phyloP scores from a whole-genome alignment of 1,284 basidiomycete genomes.

The Microbotryum violaceum region DNA sequence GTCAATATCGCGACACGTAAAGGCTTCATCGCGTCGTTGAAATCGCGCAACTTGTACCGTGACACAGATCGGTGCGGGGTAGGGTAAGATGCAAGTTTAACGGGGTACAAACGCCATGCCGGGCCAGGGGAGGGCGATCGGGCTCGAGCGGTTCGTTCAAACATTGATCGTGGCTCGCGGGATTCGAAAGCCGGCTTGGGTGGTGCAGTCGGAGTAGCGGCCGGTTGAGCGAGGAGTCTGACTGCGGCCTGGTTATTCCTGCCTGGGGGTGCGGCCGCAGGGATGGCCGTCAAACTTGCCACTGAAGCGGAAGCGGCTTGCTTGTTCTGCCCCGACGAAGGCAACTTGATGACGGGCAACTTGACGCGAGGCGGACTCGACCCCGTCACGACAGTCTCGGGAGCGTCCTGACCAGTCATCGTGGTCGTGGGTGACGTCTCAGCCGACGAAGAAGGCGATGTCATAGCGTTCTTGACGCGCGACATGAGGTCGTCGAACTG shows the following conservation, averaged over 20 bases:
- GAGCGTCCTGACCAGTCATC: too few relatives aligned
- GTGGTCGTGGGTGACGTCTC: too few relatives aligned
- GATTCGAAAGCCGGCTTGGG: constrained; percentile 10
- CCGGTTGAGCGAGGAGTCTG: background rate
- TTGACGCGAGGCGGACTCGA: constrained; percentile 11
- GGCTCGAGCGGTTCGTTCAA: constrained; percentile 38
- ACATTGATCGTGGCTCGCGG: constrained; percentile 31
- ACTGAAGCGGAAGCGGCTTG: constrained; percentile 1
- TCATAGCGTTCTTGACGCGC: constrained; percentile 74
- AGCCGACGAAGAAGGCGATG: constrained; percentile 2
- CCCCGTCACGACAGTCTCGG: constrained; percentile 22
- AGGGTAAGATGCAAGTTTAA: constrained; percentile 38
- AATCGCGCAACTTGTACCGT: constrained; percentile 16
- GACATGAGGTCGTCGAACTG: constrained; percentile 77
- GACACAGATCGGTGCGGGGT: constrained; percentile 9
- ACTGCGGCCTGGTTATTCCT: too few relatives aligned
- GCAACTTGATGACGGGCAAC: background rate
- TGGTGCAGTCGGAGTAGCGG: constrained; percentile 10
- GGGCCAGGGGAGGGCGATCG: constrained; percentile 43
- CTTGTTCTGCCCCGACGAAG: background rate
- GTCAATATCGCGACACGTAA: constrained; percentile 61
- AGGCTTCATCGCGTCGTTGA: constrained; percentile 34
- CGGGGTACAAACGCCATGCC: constrained; percentile 51
- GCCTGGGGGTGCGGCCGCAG: too few relatives aligned
- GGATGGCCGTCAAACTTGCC: background rate